These are phyloP conservation scores for Lepraria neglecta DNA, from an alignment of 495 filamentous ascomycete species.

Conservation along the genomic window DNA sequence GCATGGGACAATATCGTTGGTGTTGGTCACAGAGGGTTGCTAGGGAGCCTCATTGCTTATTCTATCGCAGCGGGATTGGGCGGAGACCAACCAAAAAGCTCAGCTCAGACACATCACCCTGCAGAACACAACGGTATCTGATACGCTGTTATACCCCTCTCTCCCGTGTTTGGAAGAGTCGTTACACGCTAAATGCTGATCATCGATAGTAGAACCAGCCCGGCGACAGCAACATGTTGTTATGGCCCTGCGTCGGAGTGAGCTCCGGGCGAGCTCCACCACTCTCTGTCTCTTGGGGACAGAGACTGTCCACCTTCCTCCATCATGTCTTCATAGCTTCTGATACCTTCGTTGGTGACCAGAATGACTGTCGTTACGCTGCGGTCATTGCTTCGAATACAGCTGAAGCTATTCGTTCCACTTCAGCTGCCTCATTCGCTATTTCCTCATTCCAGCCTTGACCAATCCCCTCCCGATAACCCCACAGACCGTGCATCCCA, in stretches of 20 bases:
- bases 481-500: background rate
- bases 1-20: background rate
- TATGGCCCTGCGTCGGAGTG: too few species aligned
- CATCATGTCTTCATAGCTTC: background rate
- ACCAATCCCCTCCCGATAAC: background rate
- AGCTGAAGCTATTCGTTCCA: background rate
- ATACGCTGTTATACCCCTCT: background rate
- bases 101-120: background rate
- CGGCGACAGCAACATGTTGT: too few species aligned
- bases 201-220: too few species aligned
- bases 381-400: background rate
- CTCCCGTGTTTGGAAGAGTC: background rate
- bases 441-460: background rate
- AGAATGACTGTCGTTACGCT: background rate
- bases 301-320: background rate
- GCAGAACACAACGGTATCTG: background rate
- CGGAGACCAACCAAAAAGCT: background rate
- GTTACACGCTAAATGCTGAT: background rate
- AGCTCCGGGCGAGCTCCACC: too few species aligned
- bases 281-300: background rate
- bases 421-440: background rate
- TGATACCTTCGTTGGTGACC: slow-evolving; percentile 9
- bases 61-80: background rate
- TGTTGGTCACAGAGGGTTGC: background rate
- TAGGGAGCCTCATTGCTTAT: too few species aligned